Base-by-base conservation (phyloP, 441 rosid species). In the Eutrema salsugineum region DNA sequence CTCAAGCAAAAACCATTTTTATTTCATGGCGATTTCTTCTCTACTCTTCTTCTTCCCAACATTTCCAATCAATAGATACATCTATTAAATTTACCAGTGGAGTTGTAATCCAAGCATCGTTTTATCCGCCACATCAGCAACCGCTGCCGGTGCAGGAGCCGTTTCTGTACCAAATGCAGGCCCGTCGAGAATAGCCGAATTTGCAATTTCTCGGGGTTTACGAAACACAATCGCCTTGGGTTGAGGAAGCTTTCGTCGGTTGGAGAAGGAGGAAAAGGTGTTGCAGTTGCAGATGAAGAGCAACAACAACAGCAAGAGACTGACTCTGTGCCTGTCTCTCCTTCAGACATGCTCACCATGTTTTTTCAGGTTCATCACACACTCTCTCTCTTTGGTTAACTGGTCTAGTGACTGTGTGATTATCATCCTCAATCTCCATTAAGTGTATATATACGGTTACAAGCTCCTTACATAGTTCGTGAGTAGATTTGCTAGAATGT, bases 331-430 rank as follows among this genome's bases (percentile, higher is more conserved):
- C 90, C 97, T 56, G 94, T 94, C 70, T 92, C 99, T 70, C 84
- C 99, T 80, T 85, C 97, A n/a, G 97, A 90, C 79, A 83, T 80
- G 70, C 96, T 94, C 77, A 88, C 87, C 76, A 90, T 94, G 97
- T 82, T 69, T 72, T 90, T 94, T 75, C 92, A 88, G 90, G 98
- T 88, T 14, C 49, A 20, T 48, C 3, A 5, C 38, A 60, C 61
- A 28, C 22, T 62, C 0, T 6, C 61, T 39, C 22, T 61, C 0
- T 5, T 15, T 63, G 35, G 20, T 59, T 11, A 14, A n/a, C 42
- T 16, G 3, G 12, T 12, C 49, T 2, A 24, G 8, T 42, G 43
- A 54, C 0, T 11, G 22, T 43, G 12, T 24, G 28, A 19, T 49
- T 49, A 22, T 33, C 44, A 17, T 36, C 17, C 9, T 8, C 51